Evolutionary conservation across 2,329 filamentous ascomycete species (phyloP).

Genomic region (Bertia moriformis): DNA sequence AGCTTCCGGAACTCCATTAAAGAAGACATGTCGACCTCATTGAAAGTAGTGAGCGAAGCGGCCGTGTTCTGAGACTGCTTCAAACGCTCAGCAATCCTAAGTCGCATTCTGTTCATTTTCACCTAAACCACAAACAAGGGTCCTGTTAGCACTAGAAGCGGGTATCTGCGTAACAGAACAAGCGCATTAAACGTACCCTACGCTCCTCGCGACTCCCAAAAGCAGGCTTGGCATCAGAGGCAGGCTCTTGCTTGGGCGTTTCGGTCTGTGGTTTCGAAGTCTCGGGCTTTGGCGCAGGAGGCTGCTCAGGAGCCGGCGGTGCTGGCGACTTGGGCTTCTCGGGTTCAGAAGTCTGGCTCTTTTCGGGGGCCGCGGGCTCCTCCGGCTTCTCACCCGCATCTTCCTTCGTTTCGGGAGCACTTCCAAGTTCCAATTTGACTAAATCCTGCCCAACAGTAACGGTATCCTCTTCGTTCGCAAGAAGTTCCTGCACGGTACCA

Average conservation of each 20-base stretch:
- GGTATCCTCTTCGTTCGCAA: conserved; percentile 87
- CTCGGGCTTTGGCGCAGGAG: conserved; percentile 21
- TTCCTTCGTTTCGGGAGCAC: conserved; percentile 38
- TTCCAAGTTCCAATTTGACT: conserved; percentile 70
- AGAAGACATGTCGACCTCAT: conserved; percentile 97
- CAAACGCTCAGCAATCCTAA: conserved; percentile 89
- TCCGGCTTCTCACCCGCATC: conserved; percentile 35
- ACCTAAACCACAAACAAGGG: conserved; percentile 38
- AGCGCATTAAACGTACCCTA: conserved; percentile 41
- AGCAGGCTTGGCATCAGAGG: conserved; percentile 19
- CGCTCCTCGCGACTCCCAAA: conserved; percentile 74
- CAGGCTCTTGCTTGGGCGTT: conserved; percentile 22
- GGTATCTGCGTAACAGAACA: conserved; percentile 2
- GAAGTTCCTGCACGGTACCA: conserved; percentile 79
- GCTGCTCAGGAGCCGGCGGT: conserved; percentile 23
- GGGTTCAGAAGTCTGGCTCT: conserved; percentile 33
- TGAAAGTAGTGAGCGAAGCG: conserved; percentile 93
- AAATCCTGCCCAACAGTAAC: conserved; percentile 89
- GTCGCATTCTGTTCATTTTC: conserved; percentile 99
- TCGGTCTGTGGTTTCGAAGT: conserved; percentile 21
- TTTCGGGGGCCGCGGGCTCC: conserved; percentile 38
- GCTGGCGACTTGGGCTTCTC: conserved; percentile 21
- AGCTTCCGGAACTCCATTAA: conserved; percentile 94
- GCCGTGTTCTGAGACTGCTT: conserved; percentile 99
- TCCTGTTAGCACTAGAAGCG: conserved; percentile 3